A percentile compares a stretch with the other conserved stretches of the same genome.
Evolutionary conservation across 345 rosid genomes (phyloP).

Genomic region (Cochlearia excelsa): DNA sequence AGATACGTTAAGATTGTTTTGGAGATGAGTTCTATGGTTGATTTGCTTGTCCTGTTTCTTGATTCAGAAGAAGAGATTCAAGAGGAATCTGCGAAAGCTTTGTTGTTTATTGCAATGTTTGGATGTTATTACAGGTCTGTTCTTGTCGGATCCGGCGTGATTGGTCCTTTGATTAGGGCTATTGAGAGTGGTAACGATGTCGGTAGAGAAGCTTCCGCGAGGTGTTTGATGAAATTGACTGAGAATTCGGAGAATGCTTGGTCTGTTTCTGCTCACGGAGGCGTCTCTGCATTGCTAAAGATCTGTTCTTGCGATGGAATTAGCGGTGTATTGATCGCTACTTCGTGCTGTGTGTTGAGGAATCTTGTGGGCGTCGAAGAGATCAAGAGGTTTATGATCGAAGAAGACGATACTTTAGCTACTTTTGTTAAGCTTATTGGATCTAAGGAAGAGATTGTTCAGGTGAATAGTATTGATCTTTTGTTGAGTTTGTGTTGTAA

Average conservation of each 20-base stretch:
- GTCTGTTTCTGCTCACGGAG: constrained; percentile 96
- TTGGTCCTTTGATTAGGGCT: constrained; percentile 68
- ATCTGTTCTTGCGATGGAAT: constrained; percentile 48
- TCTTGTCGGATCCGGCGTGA: constrained; percentile 60
- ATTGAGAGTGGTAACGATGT: constrained; percentile 53
- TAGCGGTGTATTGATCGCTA: constrained; percentile 46
- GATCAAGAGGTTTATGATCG: constrained; percentile 76
- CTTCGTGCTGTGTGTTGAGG: constrained; percentile 68
- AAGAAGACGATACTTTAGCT: constrained; percentile 57
- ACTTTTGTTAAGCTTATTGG: constrained; percentile 62
- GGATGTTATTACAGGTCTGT: constrained; percentile 42
- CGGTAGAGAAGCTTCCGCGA: constrained; percentile 56
- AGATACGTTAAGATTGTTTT: constrained; percentile 51
- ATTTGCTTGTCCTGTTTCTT: constrained; percentile 54
- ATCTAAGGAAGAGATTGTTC: constrained; percentile 68
- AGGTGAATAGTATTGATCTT: constrained; percentile 65
- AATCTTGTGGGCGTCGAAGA: constrained; percentile 84
- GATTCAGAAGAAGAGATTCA: constrained; percentile 58
- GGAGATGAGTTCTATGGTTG: constrained; percentile 56
- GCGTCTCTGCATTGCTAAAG: constrained; percentile 74
- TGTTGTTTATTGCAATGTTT: constrained; percentile 55
- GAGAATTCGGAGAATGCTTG: constrained; percentile 87
- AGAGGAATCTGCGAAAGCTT: constrained; percentile 60
- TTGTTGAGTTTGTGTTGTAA: constrained; percentile 56
- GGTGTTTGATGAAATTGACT: constrained; percentile 63